Percentiles rank a stretch among this genome's conserved stretches.
phyloP scores from a whole-genome alignment of 2,329 filamentous ascomycete species.

The Microdochium nivale region DNA sequence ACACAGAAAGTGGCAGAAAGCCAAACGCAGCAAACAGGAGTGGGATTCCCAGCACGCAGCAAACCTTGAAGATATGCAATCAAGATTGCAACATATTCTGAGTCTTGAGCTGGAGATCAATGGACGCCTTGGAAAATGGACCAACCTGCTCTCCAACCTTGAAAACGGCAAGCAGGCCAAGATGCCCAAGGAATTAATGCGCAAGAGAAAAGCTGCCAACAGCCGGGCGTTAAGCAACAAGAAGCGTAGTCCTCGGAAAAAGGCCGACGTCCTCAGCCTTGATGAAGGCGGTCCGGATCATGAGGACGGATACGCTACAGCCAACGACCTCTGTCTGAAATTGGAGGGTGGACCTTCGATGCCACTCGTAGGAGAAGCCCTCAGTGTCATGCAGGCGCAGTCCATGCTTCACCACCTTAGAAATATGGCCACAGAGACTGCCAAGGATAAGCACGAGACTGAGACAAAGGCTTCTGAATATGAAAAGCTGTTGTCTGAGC shows the following conservation, averaged over 20 bases:
- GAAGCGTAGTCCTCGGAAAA: background rate
- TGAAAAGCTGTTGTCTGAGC: background rate
- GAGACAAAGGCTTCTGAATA: background rate
- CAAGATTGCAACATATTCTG: background rate
- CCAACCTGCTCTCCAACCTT: conserved; percentile 4
- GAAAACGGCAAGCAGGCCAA: background rate
- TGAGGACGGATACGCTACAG: background rate
- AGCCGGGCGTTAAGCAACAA: background rate
- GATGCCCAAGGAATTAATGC: background rate
- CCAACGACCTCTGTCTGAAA: background rate
- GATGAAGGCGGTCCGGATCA: background rate
- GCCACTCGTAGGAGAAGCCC: background rate
- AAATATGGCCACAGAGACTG: background rate
- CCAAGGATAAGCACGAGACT: background rate
- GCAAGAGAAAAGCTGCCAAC: background rate
- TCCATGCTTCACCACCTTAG: background rate
- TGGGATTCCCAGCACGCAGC: background rate
- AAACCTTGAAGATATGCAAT: background rate
- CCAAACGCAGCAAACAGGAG: background rate
- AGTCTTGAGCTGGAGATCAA: conserved; percentile 12
- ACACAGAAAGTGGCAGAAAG: background rate
- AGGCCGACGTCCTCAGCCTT: background rate
- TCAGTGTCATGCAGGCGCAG: background rate
- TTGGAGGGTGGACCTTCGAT: background rate
- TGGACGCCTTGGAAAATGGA: conserved; percentile 2